These are phyloP conservation scores for Agroathelia rolfsii DNA, from an alignment of 1,284 basidiomycete species.

Conservation along the genomic window DNA sequence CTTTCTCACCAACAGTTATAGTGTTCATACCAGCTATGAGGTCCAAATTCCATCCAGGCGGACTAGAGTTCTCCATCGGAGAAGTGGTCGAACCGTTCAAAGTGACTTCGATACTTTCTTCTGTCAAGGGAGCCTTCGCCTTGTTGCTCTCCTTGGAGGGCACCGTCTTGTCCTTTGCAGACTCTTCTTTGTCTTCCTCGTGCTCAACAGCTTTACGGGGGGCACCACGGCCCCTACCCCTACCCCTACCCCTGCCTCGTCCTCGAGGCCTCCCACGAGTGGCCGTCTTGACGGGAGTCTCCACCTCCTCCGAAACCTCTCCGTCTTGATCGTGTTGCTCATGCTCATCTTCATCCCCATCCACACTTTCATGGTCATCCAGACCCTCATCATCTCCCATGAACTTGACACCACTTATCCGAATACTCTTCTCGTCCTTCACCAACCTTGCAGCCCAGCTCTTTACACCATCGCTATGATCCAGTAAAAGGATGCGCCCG, in stretches of 20 bases:
- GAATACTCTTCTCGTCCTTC: constrained; percentile 39
- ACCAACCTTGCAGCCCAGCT: constrained; percentile 55
- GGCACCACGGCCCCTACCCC: too few species aligned
- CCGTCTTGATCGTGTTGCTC: constrained; percentile 31
- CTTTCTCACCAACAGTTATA: constrained; percentile 62
- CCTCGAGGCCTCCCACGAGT: constrained; percentile 19
- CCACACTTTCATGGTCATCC: constrained; percentile 40
- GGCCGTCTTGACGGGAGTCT: constrained; percentile 22
- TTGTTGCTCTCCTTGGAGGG: constrained; percentile 22
- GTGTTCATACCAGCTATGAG: constrained; percentile 43
- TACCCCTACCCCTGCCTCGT: constrained; percentile 29
- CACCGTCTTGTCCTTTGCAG: constrained; percentile 26
- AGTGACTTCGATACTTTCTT: constrained; percentile 40
- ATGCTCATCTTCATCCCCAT: constrained; percentile 38
- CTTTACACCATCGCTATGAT: constrained; percentile 54
- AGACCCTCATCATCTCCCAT: constrained; percentile 32
- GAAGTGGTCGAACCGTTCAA: constrained; percentile 40
- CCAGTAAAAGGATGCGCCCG: constrained; percentile 44
- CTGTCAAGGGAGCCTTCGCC: constrained; percentile 28
- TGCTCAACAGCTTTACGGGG: too few species aligned
- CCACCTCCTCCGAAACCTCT: constrained; percentile 31
- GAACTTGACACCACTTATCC: constrained; percentile 44
- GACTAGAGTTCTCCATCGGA: constrained; percentile 30
- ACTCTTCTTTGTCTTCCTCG: too few species aligned
- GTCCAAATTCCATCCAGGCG: constrained; percentile 44